Evolutionary conservation across 176 grass and related monocot species (phyloP), one percentile per base, ranked within the genome.

Genomic region (Ampelocalamus luodianensis): DNA sequence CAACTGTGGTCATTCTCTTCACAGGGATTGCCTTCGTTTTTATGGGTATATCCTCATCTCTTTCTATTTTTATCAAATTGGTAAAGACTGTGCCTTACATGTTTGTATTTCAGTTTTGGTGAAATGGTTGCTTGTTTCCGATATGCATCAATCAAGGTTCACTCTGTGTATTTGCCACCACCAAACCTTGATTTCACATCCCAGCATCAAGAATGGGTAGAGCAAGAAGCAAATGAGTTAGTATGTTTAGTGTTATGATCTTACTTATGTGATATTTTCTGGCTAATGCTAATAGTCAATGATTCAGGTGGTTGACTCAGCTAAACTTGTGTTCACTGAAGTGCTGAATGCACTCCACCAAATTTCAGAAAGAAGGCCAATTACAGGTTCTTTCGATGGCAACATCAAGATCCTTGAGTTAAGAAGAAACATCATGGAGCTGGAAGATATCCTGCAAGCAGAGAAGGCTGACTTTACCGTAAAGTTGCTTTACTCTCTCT

Each of bases 21-120:
- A 99, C 86, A 90, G 96, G 81, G 93, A 99, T 84, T 99, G 96
- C 86, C 88, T 99, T 83, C 93, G 96, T 50, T 99, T 99, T 83
- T 99, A 99, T 10, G 93, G 96, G 96, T 99, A 95, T 46, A 56
- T 63, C n/a, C 50, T 78, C 46, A 50, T 80, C 54, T 69, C 65
- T 74, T 54, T 82, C 85, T 20, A 85, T 82, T 66, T 66, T 80
- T 78, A 59, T 81, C 59, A 77, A 79, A 48, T 68, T 74, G 22
- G 51, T 69, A 81, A 82, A 61, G 13, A 29, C 8, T 38, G 3
- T 71, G n/a, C 16, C 78, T 89, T 88, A 89, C 65, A 71, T 89
- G 46, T 78, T 83, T 76, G 23, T 55, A 78, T 89, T 64, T 76
- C 86, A 99, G 96, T 67, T 99, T 89, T 68, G 93, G 93, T 37